Percentiles rank a stretch among this genome's conserved stretches.
Evolutionary conservation across 192 early-diverging fungal genomes (phyloP).

Genomic region (Coemansia sp.): DNA sequence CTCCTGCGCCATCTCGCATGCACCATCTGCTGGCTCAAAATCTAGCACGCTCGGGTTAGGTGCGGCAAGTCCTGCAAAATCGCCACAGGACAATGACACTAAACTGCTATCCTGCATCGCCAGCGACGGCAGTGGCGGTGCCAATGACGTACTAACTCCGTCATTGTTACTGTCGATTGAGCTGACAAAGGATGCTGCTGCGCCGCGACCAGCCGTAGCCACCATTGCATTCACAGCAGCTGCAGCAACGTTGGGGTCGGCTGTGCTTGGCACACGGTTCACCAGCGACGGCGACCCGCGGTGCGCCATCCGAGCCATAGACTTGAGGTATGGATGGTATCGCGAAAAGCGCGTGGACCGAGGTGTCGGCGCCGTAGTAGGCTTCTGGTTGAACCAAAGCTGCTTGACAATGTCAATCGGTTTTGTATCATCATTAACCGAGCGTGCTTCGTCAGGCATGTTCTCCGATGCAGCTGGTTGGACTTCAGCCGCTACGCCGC

Average conservation of each 20-base stretch:
- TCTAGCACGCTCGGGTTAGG: background rate
- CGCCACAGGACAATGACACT: background rate
- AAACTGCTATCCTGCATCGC: background rate
- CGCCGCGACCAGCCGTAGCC: background rate
- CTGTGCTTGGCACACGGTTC: slow-evolving; percentile 45
- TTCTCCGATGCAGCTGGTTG: background rate
- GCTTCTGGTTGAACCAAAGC: slow-evolving; percentile 32
- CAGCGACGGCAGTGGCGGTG: background rate
- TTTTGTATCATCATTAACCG: slow-evolving; percentile 7
- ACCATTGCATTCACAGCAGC: slow-evolving; percentile 39
- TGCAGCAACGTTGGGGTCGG: slow-evolving; percentile 44
- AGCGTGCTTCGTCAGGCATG: background rate
- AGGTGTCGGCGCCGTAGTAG: slow-evolving; percentile 18
- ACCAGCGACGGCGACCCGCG: slow-evolving; percentile 35
- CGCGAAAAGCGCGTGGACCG: slow-evolving; percentile 49
- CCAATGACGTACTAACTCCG: background rate
- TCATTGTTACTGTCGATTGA: background rate
- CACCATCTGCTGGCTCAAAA: background rate
- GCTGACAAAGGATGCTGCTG: background rate
- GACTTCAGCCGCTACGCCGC: background rate
- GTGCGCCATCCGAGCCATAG: slow-evolving; percentile 47
- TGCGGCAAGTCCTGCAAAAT: background rate
- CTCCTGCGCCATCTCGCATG: background rate
- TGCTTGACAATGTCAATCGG: slow-evolving; percentile 16
- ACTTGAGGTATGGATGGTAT: slow-evolving; percentile 52